Evolutionary conservation across 2,329 filamentous ascomycete species (phyloP), one percentile per base, ranked within the genome.

Genomic region (Fusarium devonianum): DNA sequence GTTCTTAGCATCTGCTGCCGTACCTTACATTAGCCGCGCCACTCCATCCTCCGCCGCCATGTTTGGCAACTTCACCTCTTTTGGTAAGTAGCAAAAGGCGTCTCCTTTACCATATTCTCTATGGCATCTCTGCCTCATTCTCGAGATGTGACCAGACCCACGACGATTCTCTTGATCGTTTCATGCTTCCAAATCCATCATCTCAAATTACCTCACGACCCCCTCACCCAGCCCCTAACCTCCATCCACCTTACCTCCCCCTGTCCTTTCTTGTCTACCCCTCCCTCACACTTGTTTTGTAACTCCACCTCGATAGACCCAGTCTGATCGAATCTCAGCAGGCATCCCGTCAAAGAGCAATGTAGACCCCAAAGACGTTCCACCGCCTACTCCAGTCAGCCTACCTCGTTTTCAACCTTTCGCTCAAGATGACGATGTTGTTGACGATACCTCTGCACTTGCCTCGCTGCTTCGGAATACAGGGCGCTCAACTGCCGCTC

Each of bases 301-400:
- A 19, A 29, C 37, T 59, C 39, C 53, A 47, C 52, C 58, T 49
- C 48, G 49, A 47, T 36, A 54, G 50, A 50, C 43, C 45, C 49
- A 47, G 35, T 54, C 63, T 65, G 58, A 58, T 60, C 49, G 49
- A 19, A 29, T 37, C 33, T 45, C 49, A 71, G 69, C 67, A 47
- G 66, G 60, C 45, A 47, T 69, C 44, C 62, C 65, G 29, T 38
- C 64, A 47, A 64, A 58, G 49, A 48, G 43, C 42, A 71, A 65
- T 56, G 57, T 75, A 60, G 67, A 74, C 45, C 77, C 78, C 14
- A 76, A 79, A 60, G 74, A 84, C 51, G 74, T 84, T 10, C 81
- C 81, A n/a, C 75, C 79, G 28, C 75, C 82, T 33, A 85, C 82
- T 7, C 78, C 81, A 14, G 65, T 85, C 57, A 73, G 69, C 56